phyloP scores from a whole-genome alignment of 805 yeast genomes.

The Zygoascus bituminiphila region DNA sequence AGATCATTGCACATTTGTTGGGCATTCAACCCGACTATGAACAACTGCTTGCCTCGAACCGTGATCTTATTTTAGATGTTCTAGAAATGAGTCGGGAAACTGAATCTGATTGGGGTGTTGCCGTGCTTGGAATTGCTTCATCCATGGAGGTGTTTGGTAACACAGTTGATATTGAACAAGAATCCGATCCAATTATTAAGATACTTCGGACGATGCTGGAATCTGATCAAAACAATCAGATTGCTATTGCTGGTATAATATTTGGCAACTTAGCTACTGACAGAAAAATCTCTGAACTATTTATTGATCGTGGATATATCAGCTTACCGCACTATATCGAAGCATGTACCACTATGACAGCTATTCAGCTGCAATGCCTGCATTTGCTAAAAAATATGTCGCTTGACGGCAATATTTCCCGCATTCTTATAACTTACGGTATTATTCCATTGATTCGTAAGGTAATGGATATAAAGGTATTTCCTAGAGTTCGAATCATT shows the following conservation, averaged over 20 bases:
- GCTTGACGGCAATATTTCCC: not conserved
- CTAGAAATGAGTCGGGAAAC: not conserved
- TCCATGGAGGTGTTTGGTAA: conserved; percentile 3
- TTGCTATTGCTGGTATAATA: conserved; percentile 5
- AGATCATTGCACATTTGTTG: not conserved
- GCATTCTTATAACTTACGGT: conserved; percentile 6
- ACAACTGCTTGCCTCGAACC: not conserved
- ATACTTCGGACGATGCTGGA: not conserved
- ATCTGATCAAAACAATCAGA: not conserved
- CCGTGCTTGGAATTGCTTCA: conserved; percentile 7
- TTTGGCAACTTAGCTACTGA: conserved; percentile 11
- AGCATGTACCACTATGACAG: not conserved
- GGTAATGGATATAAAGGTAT: conserved; percentile 4
- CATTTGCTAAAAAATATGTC: conserved; percentile 15
- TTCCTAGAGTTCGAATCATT: conserved; percentile 8
- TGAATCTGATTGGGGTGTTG: not conserved
- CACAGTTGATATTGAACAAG: not conserved
- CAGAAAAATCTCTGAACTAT: conserved; percentile 1
- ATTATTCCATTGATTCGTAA: conserved; percentile 4
- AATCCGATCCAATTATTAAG: not conserved
- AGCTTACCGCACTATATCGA: conserved; percentile 3
- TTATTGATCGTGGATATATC: conserved; percentile 2
- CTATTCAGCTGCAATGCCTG: conserved; percentile 14
- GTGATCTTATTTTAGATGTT: not conserved
- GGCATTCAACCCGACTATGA: conserved; percentile 1